Base-by-base conservation (phyloP, 331 rosid genomes). In the Erythrophleum ivorense region DNA sequence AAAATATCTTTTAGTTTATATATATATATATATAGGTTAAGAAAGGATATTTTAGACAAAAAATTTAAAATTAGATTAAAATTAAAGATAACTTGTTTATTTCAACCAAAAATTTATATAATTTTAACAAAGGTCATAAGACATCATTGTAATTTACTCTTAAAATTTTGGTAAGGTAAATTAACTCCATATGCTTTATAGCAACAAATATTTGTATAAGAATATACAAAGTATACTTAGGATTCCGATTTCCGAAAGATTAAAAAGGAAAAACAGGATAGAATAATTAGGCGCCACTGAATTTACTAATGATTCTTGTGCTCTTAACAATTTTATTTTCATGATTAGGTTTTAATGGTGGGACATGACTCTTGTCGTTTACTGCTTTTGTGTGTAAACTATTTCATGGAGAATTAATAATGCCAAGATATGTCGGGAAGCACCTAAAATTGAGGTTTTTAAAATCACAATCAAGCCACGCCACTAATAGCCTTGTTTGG, bases 381-480 rank as follows among this genome's bases (percentile, higher is more conserved):
- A 64, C 54, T 8, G 21, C 50, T 52, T 43, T 33, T 79, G 16
- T 72, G 52, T 10, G 71, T 70, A 8, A 70, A n/a, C 62, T 45
- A 43, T 57, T 5, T 70, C 38, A 70, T 57, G 36, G 41, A 8
- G 34, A 45, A 58, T 33, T 11, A 69, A 24, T 24, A 24, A 33
- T 70, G 83, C 70, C 34, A 29, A 79, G 49, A 79, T 46, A 45
- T 70, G 83, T 45, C 29, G 45, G 49, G 48, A 34, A 46, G 49
- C 71, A 79, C 7, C 48, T 57, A 63, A 69, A 11, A 19, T 57
- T 29, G 67, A 34, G 69, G 31, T 5, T 77, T 70, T 45, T 45
- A 40, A 16, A 62, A 68, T 53, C 76, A 54, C 58, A 41, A 43
- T 79, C 48, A 29, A 24, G 59, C 69, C 18, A 78, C 58, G 38